Base-by-base conservation (phyloP, 2,329 filamentous ascomycete genomes). In the Fusarium torulosum region DNA sequence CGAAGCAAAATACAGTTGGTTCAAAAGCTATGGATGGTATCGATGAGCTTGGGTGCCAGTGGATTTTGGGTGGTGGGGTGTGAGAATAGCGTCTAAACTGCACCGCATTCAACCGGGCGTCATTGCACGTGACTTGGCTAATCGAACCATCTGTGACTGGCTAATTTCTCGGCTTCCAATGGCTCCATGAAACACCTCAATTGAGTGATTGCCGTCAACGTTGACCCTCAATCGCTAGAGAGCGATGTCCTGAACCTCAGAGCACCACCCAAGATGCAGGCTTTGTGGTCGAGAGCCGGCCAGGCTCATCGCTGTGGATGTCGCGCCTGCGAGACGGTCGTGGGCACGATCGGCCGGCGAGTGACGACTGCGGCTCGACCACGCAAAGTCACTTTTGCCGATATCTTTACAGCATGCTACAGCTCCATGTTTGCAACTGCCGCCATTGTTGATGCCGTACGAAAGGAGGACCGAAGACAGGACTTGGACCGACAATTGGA, bases 351-450 rank as follows among this genome's bases (percentile, higher is more conserved):
- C 62, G 79, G 83, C 61, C 83, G 85, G 58, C 84, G 83, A 73
- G 77, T 83, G 53, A 84, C 86, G 43, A 84, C 83, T 40, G 79
- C 70, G 41, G 79, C 82, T 31, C 76, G 82, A 51, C 83, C 81
- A 71, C 83, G 84, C 53, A 84, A 83, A 67, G 76, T 83, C 42
- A 82, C 81, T 40, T 76, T 82, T 72, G 79, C 84, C 77, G 81
- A 88, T 78, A 66, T 89, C 61, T 83, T 90, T 74, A 91, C 90
- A 23, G 86, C 90, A 38, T 86, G 85, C 75, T 92, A 92, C 73
- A 90, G 90, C 25, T 86, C 88, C 33, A 85, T 90, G 53, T 86
- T 91, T 72, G 89, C 88, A 7, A 86, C 87, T 3, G 90, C 89
- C 3, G 84, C 89, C 13, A 80, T 90, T 4, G 79, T 86, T 29